Conservation (phyloP, 2,329 filamentous ascomycete genomes). For the Zymoseptoria ardabiliae region DNA sequence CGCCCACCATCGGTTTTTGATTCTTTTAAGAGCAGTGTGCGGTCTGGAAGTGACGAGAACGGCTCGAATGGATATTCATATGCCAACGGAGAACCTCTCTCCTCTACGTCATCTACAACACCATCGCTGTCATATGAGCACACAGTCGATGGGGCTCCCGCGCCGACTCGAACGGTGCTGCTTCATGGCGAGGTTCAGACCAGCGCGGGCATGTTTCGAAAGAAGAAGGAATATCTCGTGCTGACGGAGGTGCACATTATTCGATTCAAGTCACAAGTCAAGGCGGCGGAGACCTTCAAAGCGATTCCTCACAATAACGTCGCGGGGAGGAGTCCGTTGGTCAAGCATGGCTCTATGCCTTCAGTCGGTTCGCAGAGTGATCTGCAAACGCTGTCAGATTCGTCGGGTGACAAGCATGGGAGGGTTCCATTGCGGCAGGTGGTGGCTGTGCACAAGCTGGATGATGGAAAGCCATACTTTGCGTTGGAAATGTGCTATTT, state of each 20-base stretch:
- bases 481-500: conserved; percentile 61
- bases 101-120: conserved; percentile 43
- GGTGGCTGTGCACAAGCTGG: conserved; percentile 59
- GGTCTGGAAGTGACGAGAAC: conserved; percentile 44
- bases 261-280: conserved; percentile 60
- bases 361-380: conserved; percentile 58
- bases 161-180: conserved; percentile 42
- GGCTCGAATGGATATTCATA: conserved; percentile 5
- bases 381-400: conserved; percentile 46
- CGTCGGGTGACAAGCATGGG: conserved; percentile 47
- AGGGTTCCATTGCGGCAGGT: conserved; percentile 58
- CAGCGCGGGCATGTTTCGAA: conserved; percentile 61
- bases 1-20: conserved; percentile 51
- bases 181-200: conserved; percentile 65
- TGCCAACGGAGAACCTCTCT: conserved; percentile 38
- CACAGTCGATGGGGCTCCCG: conserved; percentile 13
- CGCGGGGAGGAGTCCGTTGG: conserved; percentile 36
- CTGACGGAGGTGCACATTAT: conserved; percentile 62
- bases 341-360: conserved; percentile 50
- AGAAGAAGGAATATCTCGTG: conserved; percentile 65
- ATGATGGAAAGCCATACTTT: conserved; percentile 60
- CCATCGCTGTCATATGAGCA: conserved; percentile 42
- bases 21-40: conserved; percentile 46
- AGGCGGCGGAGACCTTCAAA: conserved; percentile 58
- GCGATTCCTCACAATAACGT: conserved; percentile 29